These are phyloP conservation scores for Cladophialophora immunda DNA, from an alignment of 2,329 filamentous ascomycete genomes.

Conservation along the genomic window DNA sequence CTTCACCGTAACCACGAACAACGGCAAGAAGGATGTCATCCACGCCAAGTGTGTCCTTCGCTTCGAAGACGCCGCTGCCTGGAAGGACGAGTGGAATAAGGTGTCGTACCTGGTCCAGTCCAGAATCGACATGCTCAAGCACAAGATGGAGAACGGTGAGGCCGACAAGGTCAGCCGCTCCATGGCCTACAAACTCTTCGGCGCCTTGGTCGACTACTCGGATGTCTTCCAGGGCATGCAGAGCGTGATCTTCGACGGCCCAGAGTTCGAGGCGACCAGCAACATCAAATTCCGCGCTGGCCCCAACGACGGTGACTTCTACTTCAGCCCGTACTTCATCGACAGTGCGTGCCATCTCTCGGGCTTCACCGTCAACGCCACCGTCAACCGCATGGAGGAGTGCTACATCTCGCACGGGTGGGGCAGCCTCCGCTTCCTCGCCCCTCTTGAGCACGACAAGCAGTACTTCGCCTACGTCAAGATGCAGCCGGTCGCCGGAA, in stretches of 20 bases:
- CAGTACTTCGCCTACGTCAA: constrained; percentile 69
- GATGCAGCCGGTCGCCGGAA: constrained; percentile 61
- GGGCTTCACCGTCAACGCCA: constrained; percentile 48
- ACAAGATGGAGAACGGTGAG: constrained; percentile 42
- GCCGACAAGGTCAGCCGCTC: constrained; percentile 45
- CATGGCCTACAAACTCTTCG: constrained; percentile 51
- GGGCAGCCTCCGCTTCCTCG: constrained; percentile 66
- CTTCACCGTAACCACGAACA: constrained; percentile 39
- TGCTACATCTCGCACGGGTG: constrained; percentile 71
- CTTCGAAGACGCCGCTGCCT: constrained; percentile 42
- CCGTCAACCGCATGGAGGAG: constrained; percentile 66
- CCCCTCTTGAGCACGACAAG: constrained; percentile 59
- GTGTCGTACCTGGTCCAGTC: constrained; percentile 45
- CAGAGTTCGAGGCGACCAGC: constrained; percentile 49
- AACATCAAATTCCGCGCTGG: constrained; percentile 44
- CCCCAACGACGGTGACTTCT: constrained; percentile 43
- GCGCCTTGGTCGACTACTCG: constrained; percentile 47
- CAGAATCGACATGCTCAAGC: constrained; percentile 46
- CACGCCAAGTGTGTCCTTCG: constrained; percentile 45
- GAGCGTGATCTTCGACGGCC: constrained; percentile 48
- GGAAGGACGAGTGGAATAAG: constrained; percentile 45
- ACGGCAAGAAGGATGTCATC: constrained; percentile 42
- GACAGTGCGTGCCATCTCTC: constrained; percentile 50
- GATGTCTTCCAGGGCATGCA: constrained; percentile 48
- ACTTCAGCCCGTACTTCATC: constrained; percentile 51